Conservation (phyloP, 1,284 basidiomycete genomes). For the Rhodotorula mucilaginosa region DNA sequence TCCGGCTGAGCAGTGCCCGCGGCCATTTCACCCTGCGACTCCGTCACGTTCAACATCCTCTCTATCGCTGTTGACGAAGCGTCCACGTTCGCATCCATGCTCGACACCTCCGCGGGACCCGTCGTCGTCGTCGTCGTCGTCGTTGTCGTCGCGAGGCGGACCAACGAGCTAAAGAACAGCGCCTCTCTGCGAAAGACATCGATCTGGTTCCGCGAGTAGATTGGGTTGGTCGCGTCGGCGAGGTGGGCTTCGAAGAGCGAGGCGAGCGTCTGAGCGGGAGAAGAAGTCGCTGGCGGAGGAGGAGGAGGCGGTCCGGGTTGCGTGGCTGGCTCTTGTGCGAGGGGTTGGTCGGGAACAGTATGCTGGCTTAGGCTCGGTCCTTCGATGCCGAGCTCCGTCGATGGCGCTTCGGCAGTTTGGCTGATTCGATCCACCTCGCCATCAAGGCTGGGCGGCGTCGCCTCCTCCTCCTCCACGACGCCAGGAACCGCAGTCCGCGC, state of each 20-base stretch:
- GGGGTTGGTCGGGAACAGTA: neutral
- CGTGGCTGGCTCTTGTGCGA: neutral
- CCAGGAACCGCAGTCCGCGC: too few relatives aligned
- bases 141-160: neutral
- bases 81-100: neutral
- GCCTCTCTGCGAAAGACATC: constrained; percentile 18
- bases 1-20: neutral
- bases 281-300: neutral
- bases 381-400: too few relatives aligned
- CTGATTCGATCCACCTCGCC: too few relatives aligned
- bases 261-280: neutral
- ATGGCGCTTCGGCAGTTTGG: too few relatives aligned
- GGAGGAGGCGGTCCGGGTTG: neutral
- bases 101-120: neutral
- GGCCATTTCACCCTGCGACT: neutral
- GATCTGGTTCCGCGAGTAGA: constrained; percentile 31
- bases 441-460: too few relatives aligned
- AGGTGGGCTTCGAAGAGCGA: constrained; percentile 16
- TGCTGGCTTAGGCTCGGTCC: too few relatives aligned
- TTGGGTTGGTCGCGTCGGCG: constrained; percentile 23
- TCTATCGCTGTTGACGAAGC: neutral
- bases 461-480: too few relatives aligned
- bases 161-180: constrained; percentile 1
- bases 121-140: neutral
- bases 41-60: neutral